Conservation (phyloP, 1,284 basidiomycete species). For the Omphalotus olearius region DNA sequence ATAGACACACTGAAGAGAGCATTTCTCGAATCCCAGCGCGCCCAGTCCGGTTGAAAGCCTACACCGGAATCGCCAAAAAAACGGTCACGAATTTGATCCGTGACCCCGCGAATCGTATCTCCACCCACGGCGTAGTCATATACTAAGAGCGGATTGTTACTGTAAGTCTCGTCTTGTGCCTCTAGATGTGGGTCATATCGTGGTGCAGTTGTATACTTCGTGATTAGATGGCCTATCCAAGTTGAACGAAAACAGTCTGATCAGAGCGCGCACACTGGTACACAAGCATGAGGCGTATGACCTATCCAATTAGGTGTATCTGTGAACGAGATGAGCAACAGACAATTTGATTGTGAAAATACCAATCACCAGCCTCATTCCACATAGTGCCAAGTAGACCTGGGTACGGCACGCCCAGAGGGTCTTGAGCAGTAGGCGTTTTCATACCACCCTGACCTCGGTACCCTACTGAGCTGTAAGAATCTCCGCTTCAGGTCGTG, state of each 20-base stretch:
- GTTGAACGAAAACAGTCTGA: slow-evolving; percentile 29
- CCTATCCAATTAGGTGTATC: slow-evolving; percentile 13
- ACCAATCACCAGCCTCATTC: slow-evolving; percentile 35
- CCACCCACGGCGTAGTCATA: slow-evolving; percentile 51
- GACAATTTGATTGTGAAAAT: background rate
- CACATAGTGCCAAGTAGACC: slow-evolving; percentile 31
- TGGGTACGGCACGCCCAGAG: slow-evolving; percentile 45
- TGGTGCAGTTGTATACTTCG: slow-evolving; percentile 34
- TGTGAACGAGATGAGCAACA: background rate
- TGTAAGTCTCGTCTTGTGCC: slow-evolving; percentile 25
- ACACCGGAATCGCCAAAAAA: slow-evolving; percentile 30
- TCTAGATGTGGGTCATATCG: slow-evolving; percentile 24
- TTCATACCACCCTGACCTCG: slow-evolving; percentile 3
- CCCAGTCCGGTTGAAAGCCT: slow-evolving; percentile 34
- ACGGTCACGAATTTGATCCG: slow-evolving; percentile 30
- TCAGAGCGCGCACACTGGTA: background rate
- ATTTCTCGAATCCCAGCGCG: slow-evolving; percentile 36
- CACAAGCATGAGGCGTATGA: background rate
- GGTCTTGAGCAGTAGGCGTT: slow-evolving; percentile 33
- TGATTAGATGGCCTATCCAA: slow-evolving; percentile 49
- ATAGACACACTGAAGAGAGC: slow-evolving; percentile 42
- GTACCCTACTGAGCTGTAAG: slow-evolving; percentile 43
- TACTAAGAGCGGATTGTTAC: slow-evolving; percentile 35
- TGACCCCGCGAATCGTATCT: slow-evolving; percentile 34
- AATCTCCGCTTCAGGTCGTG: slow-evolving; percentile 40